Base-by-base conservation (phyloP, 2,329 filamentous ascomycete genomes). In the Alternaria postmessia region DNA sequence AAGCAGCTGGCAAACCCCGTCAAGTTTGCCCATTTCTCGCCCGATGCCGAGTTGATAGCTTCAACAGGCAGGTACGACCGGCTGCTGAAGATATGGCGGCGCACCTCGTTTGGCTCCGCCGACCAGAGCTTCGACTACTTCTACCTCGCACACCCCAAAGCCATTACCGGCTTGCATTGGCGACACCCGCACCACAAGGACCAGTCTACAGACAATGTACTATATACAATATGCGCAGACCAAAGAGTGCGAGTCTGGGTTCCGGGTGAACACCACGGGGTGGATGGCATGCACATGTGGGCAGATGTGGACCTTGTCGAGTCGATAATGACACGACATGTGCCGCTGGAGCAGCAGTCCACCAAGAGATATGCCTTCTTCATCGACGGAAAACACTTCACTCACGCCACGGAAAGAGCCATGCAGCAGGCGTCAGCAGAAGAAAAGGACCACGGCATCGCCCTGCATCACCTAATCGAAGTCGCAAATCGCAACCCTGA, bases 11-110 rank as follows among this genome's bases (percentile, higher is more conserved):
- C 94, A 3, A 93, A 86, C 71, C 85, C 89, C 0, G 88, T 88
- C 38, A 91, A 91, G 72, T 87, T 90, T 58, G 93, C 93, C 3
- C 83, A 85, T 8, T 88, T 97, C 67, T 97, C 94, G 1, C 92
- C 92, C 64, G 94, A 97, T 76, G 94, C 92, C 12, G 89, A 89
- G 20, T 88, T 96, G 62, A 92, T 98, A 54, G 94, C 93, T 18
- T 94, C 92, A 1, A 87, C 91, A 12, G 91, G 93, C 42, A 82
- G 85, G 51, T 88, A 92, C 74, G 95, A 98, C 77, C 86, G 90
- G 52, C 81, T 98, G 20, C 89, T 96, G 67, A 98, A 99, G 80
- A 87, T 98, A 70, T 99, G 96, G 95, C 88, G 93, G 64, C 87
- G 94, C 54, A 82, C 96, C 24, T 91, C 91, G 8, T 97, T 94